Conservation (phyloP, 371 early-diverging fungal genomes). For the Lichtheimia ramosa region DNA sequence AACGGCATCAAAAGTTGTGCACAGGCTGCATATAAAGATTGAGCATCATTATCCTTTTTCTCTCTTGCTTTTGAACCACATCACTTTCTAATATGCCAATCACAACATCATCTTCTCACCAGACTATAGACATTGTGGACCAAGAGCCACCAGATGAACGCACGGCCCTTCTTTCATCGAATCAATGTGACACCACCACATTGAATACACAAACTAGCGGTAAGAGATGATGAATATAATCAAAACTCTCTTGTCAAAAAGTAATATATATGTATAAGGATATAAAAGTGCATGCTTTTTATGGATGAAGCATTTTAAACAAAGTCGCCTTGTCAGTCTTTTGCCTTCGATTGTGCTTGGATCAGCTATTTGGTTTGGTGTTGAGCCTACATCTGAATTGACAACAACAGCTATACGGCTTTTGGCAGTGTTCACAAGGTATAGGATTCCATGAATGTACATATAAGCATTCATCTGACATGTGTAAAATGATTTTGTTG, state of each 20-base stretch:
- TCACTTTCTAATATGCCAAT: neutral
- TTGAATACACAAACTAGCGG: too few relatives aligned
- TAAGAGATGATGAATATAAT: too few relatives aligned
- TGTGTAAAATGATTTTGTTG: too few relatives aligned
- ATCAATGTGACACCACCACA: neutral
- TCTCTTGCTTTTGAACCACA: too few relatives aligned
- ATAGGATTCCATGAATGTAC: neutral
- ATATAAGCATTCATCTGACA: too few relatives aligned
- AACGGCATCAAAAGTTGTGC: too few relatives aligned
- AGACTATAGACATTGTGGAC: neutral
- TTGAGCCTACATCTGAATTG: slow-evolving; percentile 31
- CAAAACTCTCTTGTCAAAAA: too few relatives aligned
- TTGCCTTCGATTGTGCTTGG: slow-evolving; percentile 38
- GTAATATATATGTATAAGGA: too few relatives aligned
- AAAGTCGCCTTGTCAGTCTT: slow-evolving; percentile 9
- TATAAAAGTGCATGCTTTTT: neutral
- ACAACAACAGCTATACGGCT: slow-evolving; percentile 43
- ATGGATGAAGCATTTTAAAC: neutral
- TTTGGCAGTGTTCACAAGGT: slow-evolving; percentile 50
- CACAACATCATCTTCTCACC: neutral
- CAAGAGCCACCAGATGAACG: slow-evolving; percentile 6
- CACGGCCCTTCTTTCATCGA: slow-evolving; percentile 1
- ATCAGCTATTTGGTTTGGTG: slow-evolving; percentile 39
- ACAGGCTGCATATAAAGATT: too few relatives aligned
- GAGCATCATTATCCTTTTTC: too few relatives aligned